Conservation (phyloP, 192 early-diverging fungal genomes). For the Backusella circina region DNA sequence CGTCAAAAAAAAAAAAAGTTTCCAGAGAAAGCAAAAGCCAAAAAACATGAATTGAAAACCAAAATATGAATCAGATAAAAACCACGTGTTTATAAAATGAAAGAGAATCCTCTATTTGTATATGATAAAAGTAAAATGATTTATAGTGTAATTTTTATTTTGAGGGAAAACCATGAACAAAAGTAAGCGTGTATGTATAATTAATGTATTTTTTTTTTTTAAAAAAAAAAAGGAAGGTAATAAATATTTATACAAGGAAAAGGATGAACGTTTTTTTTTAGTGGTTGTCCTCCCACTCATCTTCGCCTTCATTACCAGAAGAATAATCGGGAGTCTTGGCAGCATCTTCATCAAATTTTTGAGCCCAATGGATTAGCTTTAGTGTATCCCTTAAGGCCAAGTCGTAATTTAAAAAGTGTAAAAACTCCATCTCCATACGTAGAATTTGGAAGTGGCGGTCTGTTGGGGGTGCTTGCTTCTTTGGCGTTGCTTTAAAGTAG, state of each 20-base stretch:
- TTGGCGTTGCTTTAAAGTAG: constrained; percentile 8
- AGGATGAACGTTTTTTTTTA: background rate
- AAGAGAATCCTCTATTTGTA: background rate
- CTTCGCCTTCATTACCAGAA: constrained; percentile 9
- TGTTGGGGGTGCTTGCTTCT: background rate
- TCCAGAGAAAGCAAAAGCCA: too few relatives aligned
- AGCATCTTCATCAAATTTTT: background rate
- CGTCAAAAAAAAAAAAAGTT: background rate
- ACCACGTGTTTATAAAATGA: background rate
- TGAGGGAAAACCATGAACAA: background rate
- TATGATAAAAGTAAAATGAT: background rate
- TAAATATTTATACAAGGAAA: background rate
- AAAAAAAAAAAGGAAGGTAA: background rate
- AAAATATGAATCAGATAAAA: background rate
- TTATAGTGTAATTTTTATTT: background rate
- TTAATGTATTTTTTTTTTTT: too few relatives aligned
- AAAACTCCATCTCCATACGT: constrained; percentile 50
- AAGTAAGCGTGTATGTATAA: background rate
- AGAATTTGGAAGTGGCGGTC: constrained; percentile 26
- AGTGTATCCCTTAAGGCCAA: constrained; percentile 12
- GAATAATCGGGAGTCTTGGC: background rate
- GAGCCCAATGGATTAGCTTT: constrained; percentile 5
- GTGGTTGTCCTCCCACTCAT: constrained; percentile 5
- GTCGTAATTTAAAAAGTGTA: constrained; percentile 46
- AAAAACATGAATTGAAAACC: background rate